Evolutionary conservation across 2,329 filamentous ascomycete genomes (phyloP).

Genomic region (Aspergillus novofumigatus): DNA sequence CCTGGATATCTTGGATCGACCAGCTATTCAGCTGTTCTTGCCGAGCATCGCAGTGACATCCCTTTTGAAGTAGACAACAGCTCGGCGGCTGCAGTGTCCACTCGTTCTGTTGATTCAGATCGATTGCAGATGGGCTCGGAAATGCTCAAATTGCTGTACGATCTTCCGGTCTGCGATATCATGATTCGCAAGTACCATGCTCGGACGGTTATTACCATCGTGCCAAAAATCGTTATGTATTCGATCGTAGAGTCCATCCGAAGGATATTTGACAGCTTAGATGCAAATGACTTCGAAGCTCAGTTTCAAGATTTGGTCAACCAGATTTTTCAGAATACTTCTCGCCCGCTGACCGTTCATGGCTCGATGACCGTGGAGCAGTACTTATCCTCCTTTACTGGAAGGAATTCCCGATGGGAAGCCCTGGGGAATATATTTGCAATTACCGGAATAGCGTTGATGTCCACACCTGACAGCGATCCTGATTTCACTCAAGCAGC

Average conservation of each 20-base stretch:
- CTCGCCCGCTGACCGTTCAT: constrained; percentile 21
- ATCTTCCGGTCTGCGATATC: constrained; percentile 19
- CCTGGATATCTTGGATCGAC: constrained; percentile 35
- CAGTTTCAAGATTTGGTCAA: constrained; percentile 25
- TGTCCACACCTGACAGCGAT: constrained; percentile 27
- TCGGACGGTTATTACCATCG: constrained; percentile 17
- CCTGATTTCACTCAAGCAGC: constrained; percentile 23
- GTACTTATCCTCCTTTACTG: constrained; percentile 27
- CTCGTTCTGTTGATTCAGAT: constrained; percentile 20
- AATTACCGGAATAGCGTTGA: constrained; percentile 34
- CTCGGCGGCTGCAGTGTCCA: constrained; percentile 12
- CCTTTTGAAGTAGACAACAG: constrained; percentile 27
- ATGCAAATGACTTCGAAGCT: constrained; percentile 19
- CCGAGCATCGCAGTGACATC: constrained; percentile 32
- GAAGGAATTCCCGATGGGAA: constrained; percentile 38
- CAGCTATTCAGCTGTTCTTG: constrained; percentile 32
- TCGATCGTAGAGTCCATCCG: constrained; percentile 24
- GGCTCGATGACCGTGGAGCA: constrained; percentile 28
- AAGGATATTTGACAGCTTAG: constrained; percentile 22
- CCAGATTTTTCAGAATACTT: constrained; percentile 30
- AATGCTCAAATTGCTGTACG: constrained; percentile 26
- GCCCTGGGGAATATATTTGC: constrained; percentile 39
- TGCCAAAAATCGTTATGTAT: constrained; percentile 24
- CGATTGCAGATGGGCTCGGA: constrained; percentile 29
- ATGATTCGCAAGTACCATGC: constrained; percentile 26